Conservation (phyloP, 2,329 filamentous ascomycete genomes). For the Ophiocordyceps camponoti-saundersi region DNA sequence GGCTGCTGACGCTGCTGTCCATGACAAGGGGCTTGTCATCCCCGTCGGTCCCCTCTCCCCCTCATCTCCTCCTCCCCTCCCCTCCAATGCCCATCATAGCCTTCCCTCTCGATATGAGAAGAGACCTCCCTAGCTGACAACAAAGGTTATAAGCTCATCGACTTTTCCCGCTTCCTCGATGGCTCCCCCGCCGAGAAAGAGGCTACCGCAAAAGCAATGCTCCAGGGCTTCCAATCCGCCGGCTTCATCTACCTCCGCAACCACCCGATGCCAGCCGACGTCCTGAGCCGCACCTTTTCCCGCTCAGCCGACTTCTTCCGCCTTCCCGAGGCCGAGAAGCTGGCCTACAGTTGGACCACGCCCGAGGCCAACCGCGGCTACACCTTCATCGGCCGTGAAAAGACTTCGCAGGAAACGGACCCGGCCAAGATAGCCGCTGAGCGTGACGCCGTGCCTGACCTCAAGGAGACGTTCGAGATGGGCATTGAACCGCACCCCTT, state of each 20-base stretch:
- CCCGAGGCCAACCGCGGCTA: constrained; percentile 61
- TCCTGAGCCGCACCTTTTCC: constrained; percentile 44
- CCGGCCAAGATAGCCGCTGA: constrained; percentile 37
- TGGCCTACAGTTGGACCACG: constrained; percentile 51
- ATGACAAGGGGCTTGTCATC: constrained; percentile 35
- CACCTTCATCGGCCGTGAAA: constrained; percentile 52
- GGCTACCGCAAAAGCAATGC: constrained; percentile 52
- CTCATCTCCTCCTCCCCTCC: not conserved
- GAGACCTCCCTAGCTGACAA: not conserved
- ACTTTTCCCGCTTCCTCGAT: constrained; percentile 57
- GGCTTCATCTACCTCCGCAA: constrained; percentile 84
- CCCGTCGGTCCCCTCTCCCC: constrained; percentile 21
- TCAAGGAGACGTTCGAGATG: constrained; percentile 51
- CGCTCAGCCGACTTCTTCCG: constrained; percentile 56
- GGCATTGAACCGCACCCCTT: constrained; percentile 40
- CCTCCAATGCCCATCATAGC: too few species aligned
- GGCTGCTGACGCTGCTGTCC: constrained; percentile 25
- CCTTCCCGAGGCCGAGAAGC: constrained; percentile 44
- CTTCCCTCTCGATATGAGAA: not conserved
- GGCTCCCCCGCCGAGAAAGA: constrained; percentile 43
- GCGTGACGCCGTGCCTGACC: constrained; percentile 40
- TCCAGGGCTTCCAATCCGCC: constrained; percentile 65
- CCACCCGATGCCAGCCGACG: constrained; percentile 47
- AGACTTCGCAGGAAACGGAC: constrained; percentile 43
- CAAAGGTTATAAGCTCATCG: constrained; percentile 9